phyloP scores from a whole-genome alignment of 768 basidiomycete genomes.

The Phaeotremella fagi region DNA sequence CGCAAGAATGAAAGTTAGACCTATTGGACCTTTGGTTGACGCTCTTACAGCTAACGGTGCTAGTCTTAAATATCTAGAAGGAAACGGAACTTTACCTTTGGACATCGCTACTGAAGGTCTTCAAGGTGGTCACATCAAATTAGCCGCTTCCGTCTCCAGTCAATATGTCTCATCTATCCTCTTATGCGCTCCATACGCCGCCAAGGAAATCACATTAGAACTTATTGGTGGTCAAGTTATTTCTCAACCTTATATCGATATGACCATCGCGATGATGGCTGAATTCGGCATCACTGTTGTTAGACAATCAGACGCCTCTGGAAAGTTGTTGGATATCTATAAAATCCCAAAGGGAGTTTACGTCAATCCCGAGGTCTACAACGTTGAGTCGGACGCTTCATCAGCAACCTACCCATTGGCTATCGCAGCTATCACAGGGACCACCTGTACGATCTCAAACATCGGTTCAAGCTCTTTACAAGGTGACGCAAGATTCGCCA shows the following conservation, averaged over 20 bases:
- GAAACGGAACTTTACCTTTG: slow-evolving; percentile 77
- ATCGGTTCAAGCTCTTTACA: slow-evolving; percentile 88
- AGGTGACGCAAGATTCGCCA: slow-evolving; percentile 95
- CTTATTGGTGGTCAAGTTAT: slow-evolving; percentile 92
- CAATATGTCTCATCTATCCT: slow-evolving; percentile 98
- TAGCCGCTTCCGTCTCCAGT: slow-evolving; percentile 90
- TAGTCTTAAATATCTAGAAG: slow-evolving; percentile 70
- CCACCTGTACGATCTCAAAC: slow-evolving; percentile 84
- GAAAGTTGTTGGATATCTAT: slow-evolving; percentile 71
- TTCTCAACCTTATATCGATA: slow-evolving; percentile 98
- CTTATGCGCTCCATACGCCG: slow-evolving; percentile 90
- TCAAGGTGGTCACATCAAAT: slow-evolving; percentile 71
- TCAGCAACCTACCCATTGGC: slow-evolving; percentile 96
- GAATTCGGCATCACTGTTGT: slow-evolving; percentile 77
- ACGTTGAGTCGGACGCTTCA: slow-evolving; percentile 86
- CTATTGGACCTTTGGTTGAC: slow-evolving; percentile 89
- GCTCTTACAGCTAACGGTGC: slow-evolving; percentile 79
- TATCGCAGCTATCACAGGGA: slow-evolving; percentile 95
- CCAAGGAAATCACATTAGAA: slow-evolving; percentile 75
- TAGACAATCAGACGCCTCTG: slow-evolving; percentile 60
- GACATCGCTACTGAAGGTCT: slow-evolving; percentile 65
- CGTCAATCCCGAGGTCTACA: slow-evolving; percentile 71
- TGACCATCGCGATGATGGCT: slow-evolving; percentile 98
- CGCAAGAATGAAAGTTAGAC: slow-evolving; percentile 97
- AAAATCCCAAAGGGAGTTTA: slow-evolving; percentile 74